Evolutionary conservation across 2,329 filamentous ascomycete genomes (phyloP).

Genomic region (Aspergillus brunneoviolaceus): DNA sequence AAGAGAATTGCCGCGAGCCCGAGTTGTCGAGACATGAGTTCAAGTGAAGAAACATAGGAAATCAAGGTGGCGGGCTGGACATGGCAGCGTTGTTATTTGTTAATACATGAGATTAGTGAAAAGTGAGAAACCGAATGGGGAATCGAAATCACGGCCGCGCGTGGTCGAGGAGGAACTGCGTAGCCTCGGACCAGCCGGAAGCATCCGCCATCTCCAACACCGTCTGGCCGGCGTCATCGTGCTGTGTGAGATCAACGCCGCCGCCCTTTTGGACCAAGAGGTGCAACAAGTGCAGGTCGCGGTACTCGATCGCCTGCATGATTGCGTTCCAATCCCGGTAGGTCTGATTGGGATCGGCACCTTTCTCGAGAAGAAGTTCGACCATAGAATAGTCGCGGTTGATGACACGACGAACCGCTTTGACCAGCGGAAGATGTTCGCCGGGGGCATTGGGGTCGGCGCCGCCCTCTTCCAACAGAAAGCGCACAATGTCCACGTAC

Average conservation of each 20-base stretch:
- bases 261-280: slow-evolving; percentile 51
- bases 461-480: slow-evolving; percentile 60
- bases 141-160: slow-evolving; percentile 5
- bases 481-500: slow-evolving; percentile 60
- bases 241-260: slow-evolving; percentile 53
- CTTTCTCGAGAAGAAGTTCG: slow-evolving; percentile 61
- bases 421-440: slow-evolving; percentile 70
- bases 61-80: not conserved
- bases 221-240: slow-evolving; percentile 55
- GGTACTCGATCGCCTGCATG: slow-evolving; percentile 66
- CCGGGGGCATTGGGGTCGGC: slow-evolving; percentile 67
- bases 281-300: slow-evolving; percentile 55
- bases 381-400: slow-evolving; percentile 60
- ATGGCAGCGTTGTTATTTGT: not conserved
- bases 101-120: not conserved
- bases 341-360: slow-evolving; percentile 67
- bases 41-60: too few relatives aligned
- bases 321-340: slow-evolving; percentile 67
- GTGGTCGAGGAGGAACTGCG: slow-evolving; percentile 43
- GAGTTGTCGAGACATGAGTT: too few relatives aligned
- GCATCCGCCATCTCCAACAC: slow-evolving; percentile 60
- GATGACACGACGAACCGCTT: slow-evolving; percentile 62
- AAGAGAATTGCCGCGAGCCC: too few relatives aligned
- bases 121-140: not conserved
- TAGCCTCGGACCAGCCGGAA: slow-evolving; percentile 60